Evolutionary conservation across 129 eudicot genomes (phyloP), one percentile per base, ranked within the genome.

Genomic region (Flaveria robusta): DNA sequence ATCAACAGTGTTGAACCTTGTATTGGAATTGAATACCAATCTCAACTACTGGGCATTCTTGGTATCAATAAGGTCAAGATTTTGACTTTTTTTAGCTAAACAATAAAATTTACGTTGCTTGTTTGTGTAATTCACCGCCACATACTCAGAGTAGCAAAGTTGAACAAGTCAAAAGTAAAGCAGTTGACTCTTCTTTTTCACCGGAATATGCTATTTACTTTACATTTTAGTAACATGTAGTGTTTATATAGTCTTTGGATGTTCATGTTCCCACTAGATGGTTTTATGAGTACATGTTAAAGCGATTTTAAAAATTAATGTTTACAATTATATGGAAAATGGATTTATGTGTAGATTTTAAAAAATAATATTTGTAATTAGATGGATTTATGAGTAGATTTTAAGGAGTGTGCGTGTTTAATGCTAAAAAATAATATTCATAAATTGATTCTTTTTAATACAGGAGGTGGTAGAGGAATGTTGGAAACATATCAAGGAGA

Each of bases 391-490:
- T 31, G 37, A 31, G 37, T 31, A 31, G 7, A 31, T 31, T 31
- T 31, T 31, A 31, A 3, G 5, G 7, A 4, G 37, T 31, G 37
- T 4, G 37, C 5, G 37, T 31, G 37, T 31, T 31, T 31, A 31
- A 7, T 4, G 37, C 5, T 4, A 31, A 31, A 31, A 31, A 31
- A 5, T 31, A 31, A 31, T 31, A 31, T 31, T 31, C 37, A 31
- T 7, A 13, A 20, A 9, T 10, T 9, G 24, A 1, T 34, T 19
- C 15, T 9, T 42, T 22, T 46, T 59, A 56, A 23, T 80, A 77
- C 94, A 92, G 98, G 86, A 84, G 14, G 81, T 81, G 29, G 87
- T 92, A 52, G 85, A 88, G 31, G 88, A 88, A 11, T 92, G 98
- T 78, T 77, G 84, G 77, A 77, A 84, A 65, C 66, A 86, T 29